phyloP scores from a whole-genome alignment of 2,329 filamentous ascomycete genomes.

The Neopestalotiopsis sp. region DNA sequence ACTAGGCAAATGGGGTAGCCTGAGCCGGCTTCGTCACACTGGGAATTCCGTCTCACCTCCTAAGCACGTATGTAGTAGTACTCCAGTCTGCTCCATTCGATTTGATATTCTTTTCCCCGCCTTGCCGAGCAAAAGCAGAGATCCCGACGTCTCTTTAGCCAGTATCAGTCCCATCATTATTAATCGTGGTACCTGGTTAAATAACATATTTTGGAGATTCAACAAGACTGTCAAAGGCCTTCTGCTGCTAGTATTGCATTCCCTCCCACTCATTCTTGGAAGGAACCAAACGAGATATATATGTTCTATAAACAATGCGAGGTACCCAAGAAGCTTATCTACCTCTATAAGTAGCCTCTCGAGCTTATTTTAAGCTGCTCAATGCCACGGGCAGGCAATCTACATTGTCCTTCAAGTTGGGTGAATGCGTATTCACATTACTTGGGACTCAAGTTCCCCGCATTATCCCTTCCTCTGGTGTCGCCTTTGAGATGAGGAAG shows the following conservation, averaged over 20 bases:
- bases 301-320: too few relatives aligned
- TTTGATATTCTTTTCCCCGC: neutral
- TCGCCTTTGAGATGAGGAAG: too few relatives aligned
- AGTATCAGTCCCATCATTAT: conserved; percentile 8
- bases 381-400: too few relatives aligned
- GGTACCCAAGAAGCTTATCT: too few relatives aligned
- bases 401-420: too few relatives aligned
- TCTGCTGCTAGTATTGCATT: neutral
- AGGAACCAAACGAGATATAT: too few relatives aligned
- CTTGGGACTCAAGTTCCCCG: too few relatives aligned
- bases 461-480: too few relatives aligned
- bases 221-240: neutral
- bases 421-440: too few relatives aligned
- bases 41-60: neutral
- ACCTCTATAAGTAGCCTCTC: too few relatives aligned
- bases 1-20: conserved; percentile 6
- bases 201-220: neutral
- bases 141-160: neutral
- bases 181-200: conserved; percentile 1
- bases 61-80: neutral
- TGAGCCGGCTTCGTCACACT: neutral
- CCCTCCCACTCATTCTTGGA: too few relatives aligned
- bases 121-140: neutral
- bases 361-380: too few relatives aligned
- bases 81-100: neutral